phyloP scores from a whole-genome alignment of 2,329 filamentous ascomycete species.

The Aspergillus texensis region DNA sequence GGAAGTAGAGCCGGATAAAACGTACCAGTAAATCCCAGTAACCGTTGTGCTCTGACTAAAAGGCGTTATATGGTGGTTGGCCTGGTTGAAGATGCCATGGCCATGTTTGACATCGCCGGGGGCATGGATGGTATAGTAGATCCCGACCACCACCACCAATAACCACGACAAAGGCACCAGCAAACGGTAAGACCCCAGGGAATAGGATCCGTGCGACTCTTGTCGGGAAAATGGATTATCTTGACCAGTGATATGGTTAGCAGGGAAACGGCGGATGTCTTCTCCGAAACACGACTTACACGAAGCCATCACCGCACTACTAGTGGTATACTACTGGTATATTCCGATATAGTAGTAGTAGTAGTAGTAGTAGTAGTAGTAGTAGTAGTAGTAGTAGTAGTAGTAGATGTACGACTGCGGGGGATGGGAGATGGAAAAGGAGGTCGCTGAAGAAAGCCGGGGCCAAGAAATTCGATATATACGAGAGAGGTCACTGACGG shows the following conservation, averaged over 20 bases:
- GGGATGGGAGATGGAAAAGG: background rate
- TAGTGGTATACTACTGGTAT: no score
- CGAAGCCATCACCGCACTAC: conserved; percentile 1
- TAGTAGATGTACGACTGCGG: background rate
- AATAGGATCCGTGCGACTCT: conserved; percentile 63
- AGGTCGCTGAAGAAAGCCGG: background rate
- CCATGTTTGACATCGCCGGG: conserved; percentile 64
- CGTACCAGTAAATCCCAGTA: conserved; percentile 73
- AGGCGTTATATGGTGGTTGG: conserved; percentile 66
- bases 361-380: no score
- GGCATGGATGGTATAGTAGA: conserved; percentile 72
- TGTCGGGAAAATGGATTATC: conserved; percentile 73
- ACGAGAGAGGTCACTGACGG: no score
- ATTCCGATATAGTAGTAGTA: no score
- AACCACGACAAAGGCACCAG: conserved; percentile 75
- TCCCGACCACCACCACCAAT: conserved; percentile 68
- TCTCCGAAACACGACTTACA: conserved; percentile 13
- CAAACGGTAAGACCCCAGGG: conserved; percentile 74
- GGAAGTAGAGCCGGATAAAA: background rate
- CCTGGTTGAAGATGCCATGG: conserved; percentile 75
- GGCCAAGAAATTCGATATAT: background rate
- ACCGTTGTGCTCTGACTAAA: conserved; percentile 72
- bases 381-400: no score
- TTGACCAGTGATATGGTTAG: conserved; percentile 3
- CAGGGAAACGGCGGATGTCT: background rate